Evolutionary conservation across 1,284 basidiomycete species (phyloP).

Genomic region (Testicularia cyperi): DNA sequence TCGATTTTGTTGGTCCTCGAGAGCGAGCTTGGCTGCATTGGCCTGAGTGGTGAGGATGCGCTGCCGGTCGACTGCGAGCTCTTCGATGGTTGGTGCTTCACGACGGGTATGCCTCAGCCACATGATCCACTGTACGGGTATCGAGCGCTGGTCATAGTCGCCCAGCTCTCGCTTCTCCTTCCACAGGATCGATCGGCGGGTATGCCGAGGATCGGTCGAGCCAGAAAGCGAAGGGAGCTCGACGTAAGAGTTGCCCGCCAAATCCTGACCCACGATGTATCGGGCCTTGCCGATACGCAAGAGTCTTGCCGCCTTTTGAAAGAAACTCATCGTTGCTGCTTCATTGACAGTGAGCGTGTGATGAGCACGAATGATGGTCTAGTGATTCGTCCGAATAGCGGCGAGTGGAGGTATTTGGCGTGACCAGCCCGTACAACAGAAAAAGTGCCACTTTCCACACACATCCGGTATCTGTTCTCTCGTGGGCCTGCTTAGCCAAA

Average conservation of each 20-base stretch:
- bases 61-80: slow-evolving; percentile 13
- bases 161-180: slow-evolving; percentile 29
- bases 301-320: slow-evolving; percentile 12
- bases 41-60: slow-evolving; percentile 19
- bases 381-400: no score
- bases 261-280: slow-evolving; percentile 49
- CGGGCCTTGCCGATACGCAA: slow-evolving; percentile 40
- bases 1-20: slow-evolving; percentile 10
- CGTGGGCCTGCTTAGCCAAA: no score
- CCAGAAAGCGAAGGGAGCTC: slow-evolving; percentile 49
- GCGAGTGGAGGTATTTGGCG: not conserved
- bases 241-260: slow-evolving; percentile 48
- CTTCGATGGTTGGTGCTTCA: slow-evolving; percentile 43
- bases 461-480: no score
- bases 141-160: slow-evolving; percentile 49
- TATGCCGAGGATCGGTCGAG: slow-evolving; percentile 43
- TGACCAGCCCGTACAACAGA: not conserved
- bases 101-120: slow-evolving; percentile 55
- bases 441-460: no score
- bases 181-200: slow-evolving; percentile 42
- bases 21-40: slow-evolving; percentile 14
- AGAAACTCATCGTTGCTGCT: slow-evolving; percentile 6
- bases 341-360: no score
- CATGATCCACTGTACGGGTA: slow-evolving; percentile 56
- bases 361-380: no score